Percentiles rank a stretch among this genome's conserved stretches.
These are phyloP conservation scores for Mycena metata DNA, from an alignment of 768 basidiomycete species.

Conservation along the genomic window DNA sequence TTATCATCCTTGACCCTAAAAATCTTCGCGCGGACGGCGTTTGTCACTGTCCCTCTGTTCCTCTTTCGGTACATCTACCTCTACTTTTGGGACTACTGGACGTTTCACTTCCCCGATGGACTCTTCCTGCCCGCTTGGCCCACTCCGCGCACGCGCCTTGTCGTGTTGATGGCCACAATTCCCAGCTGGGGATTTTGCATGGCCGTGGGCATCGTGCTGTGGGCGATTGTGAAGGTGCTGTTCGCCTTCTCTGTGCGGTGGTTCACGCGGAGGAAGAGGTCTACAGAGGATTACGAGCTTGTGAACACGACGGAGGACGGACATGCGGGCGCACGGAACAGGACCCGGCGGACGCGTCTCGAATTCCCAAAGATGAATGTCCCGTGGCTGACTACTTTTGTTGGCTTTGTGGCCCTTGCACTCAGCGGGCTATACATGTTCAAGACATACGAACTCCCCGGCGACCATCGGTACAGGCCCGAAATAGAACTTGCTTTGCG, in stretches of 20 bases:
- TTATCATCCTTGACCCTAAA: neutral
- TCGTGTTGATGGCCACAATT: constrained; percentile 30
- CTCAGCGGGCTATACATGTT: constrained; percentile 31
- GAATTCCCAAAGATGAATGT: neutral
- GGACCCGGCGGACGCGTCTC: neutral
- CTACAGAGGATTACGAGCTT: constrained; percentile 12
- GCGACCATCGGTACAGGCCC: constrained; percentile 43
- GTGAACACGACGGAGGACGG: neutral
- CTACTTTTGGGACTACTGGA: constrained; percentile 18
- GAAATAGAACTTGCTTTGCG: constrained; percentile 40
- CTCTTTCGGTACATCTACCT: constrained; percentile 30
- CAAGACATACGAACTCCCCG: constrained; percentile 41
- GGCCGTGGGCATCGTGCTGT: constrained; percentile 21
- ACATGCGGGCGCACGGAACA: neutral
- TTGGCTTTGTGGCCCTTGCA: constrained; percentile 19
- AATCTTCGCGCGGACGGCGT: constrained; percentile 26
- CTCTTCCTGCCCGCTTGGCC: constrained; percentile 32
- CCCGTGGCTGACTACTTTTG: neutral
- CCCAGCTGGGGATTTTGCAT: constrained; percentile 22
- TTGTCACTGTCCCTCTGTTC: constrained; percentile 20
- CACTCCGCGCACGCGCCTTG: constrained; percentile 23
- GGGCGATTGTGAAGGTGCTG: constrained; percentile 6
- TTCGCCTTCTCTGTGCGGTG: neutral
- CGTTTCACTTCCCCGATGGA: neutral
- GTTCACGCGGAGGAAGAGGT: neutral